A percentile compares a stretch with the other conserved stretches of the same genome.
Evolutionary conservation across 805 yeast genomes (phyloP).

Genomic region (Pichia membranifaciens): DNA sequence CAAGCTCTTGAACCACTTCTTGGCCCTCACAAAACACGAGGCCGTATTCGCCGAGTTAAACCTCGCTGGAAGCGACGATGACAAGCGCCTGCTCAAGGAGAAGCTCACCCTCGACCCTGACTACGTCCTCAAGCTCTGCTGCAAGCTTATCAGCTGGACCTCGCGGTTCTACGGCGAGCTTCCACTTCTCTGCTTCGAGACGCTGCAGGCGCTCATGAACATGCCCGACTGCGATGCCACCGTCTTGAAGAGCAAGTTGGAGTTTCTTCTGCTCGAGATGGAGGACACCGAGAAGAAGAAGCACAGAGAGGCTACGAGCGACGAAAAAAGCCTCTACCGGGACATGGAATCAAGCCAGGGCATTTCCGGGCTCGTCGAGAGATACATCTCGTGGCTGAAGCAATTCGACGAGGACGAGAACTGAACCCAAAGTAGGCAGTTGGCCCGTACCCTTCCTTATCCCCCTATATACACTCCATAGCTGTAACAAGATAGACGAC

Average conservation of each 20-base stretch:
- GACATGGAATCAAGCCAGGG: conserved; percentile 13
- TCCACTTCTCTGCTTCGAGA: conserved; percentile 38
- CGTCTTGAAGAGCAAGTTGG: conserved; percentile 35
- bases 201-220: conserved; percentile 33
- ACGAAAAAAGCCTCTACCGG: conserved; percentile 9
- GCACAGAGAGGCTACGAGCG: conserved; percentile 12
- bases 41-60: conserved; percentile 12
- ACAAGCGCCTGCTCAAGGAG: background rate
- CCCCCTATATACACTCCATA: no score
- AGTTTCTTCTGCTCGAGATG: conserved; percentile 25
- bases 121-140: conserved; percentile 36
- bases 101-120: conserved; percentile 27
- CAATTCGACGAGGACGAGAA: conserved; percentile 20
- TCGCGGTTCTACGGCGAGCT: conserved; percentile 59
- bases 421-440: background rate
- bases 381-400: conserved; percentile 27
- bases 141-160: conserved; percentile 55
- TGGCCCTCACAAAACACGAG: conserved; percentile 19
- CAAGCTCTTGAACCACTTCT: conserved; percentile 42
- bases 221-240: conserved; percentile 32
- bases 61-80: conserved; percentile 5
- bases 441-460: no score
- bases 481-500: no score
- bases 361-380: conserved; percentile 23
- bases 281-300: conserved; percentile 4